Evolutionary conservation across 179 eudicot species (phyloP), one percentile per base, ranked within the genome.

Genomic region (Spergularia azorica): DNA sequence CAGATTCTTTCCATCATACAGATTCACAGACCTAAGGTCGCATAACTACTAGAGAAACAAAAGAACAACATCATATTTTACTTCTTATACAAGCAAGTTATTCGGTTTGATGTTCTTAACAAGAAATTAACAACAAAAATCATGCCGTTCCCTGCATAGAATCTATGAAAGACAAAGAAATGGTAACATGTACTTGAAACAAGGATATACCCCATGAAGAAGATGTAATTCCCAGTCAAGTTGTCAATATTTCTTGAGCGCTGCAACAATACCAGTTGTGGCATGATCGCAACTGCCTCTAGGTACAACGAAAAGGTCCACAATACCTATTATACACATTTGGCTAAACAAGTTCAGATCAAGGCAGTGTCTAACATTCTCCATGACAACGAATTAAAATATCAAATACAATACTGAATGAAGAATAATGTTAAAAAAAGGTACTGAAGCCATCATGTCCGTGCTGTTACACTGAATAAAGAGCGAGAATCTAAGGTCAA

Each of bases 201-300:
- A 43, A 50, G 20, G 8, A 17, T 6, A 68, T 88, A 88, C 91
- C 89, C 91, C 16, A 88, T 76, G 81, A 84, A 76, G 78, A 85
- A 89, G 63, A 89, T 81, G 71, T 89, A 89, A 32, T 85, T 80
- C 62, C 86, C 92, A 70, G 90, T 82, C 76, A 87, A 77, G 82
- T 85, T 89, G 83, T 89, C 92, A 51, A 89, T 87, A 75, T 89
- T 89, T 77, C 82, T 85, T 5, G 87, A 85, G 13, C 83, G 84
- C 69, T 89, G 92, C 86, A 89, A 70, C 71, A 89, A 69, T 46
- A 85, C 83, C 88, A 89, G 78, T 60, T 89, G 92, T 14, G 92
- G 92, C 76, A 89, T 64, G 85, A 89, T 89, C 58, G 90, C 92
- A 43, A 87, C 92, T 32, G 87, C 90, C 77, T 89, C 92, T 63